These are phyloP conservation scores for Syzygium malaccense DNA, from an alignment of 441 rosid genomes.

Conservation along the genomic window DNA sequence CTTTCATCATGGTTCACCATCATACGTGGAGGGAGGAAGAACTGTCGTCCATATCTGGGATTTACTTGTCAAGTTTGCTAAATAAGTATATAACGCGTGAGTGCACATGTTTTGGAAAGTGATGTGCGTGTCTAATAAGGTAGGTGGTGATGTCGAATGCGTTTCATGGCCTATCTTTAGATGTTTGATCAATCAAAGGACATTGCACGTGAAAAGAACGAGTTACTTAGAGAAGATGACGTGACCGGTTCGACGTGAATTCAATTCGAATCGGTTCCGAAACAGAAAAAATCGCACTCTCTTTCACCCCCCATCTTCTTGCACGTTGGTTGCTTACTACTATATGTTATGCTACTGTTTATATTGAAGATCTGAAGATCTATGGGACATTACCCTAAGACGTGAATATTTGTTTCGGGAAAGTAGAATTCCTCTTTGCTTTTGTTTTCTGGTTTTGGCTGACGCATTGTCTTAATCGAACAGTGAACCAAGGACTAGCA, in stretches of 20 bases:
- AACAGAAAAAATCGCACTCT: neutral
- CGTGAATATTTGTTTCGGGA: neutral
- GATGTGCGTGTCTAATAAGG: neutral
- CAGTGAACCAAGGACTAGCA: constrained; percentile 99
- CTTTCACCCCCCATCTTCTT: neutral
- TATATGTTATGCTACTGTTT: neutral
- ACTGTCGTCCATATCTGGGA: neutral
- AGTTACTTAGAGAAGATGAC: neutral
- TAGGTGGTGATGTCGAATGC: neutral
- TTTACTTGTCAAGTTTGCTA: neutral
- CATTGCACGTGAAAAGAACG: neutral
- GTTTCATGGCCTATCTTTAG: neutral
- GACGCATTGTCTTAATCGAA: neutral
- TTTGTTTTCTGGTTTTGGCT: neutral
- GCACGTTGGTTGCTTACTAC: neutral
- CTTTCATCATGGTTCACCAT: neutral
- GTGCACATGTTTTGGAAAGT: constrained; percentile 9
- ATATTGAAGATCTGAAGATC: neutral
- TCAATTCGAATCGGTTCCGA: neutral
- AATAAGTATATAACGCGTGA: neutral
- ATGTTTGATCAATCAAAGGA: neutral
- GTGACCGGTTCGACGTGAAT: neutral
- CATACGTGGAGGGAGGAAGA: neutral
- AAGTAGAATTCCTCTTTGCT: neutral
- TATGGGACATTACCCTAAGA: neutral